phyloP scores from a whole-genome alignment of 352 stramenopile genomes.

The Phytophthora multivora region DNA sequence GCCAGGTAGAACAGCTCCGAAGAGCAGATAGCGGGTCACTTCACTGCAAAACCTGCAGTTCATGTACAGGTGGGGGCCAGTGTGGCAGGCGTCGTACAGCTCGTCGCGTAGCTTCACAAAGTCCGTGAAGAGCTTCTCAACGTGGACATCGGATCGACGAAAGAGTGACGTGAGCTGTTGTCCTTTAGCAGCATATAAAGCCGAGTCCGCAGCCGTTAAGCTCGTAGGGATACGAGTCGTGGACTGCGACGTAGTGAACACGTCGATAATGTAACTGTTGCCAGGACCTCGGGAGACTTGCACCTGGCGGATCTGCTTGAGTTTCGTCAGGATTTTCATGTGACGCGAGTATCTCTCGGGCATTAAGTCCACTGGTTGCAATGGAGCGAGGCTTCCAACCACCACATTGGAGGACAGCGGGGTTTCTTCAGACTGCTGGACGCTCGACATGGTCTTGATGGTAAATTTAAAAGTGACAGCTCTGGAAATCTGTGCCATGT shows the following conservation, averaged over 20 bases:
- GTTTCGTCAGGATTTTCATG: constrained; percentile 35
- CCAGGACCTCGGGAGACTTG: constrained; percentile 11
- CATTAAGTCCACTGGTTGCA: constrained; percentile 27
- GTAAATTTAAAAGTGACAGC: constrained; percentile 25
- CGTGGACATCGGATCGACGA: constrained; percentile 15
- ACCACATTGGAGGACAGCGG: constrained; percentile 5
- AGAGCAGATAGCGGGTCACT: constrained; percentile 44
- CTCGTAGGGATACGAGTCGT: constrained; percentile 33
- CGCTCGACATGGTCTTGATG: constrained; percentile 4
- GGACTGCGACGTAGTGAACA: constrained; percentile 33
- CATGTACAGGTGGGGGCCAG: constrained; percentile 23
- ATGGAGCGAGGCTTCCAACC: constrained; percentile 5
- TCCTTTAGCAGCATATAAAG: neutral
- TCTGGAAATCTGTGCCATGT: neutral
- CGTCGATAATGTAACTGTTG: constrained; percentile 27
- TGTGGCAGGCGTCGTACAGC: constrained; percentile 38
- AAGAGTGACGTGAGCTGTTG: constrained; percentile 7
- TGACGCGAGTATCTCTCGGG: constrained; percentile 36
- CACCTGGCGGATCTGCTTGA: constrained; percentile 33
- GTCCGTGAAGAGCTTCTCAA: constrained; percentile 36
- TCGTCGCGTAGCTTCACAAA: constrained; percentile 46
- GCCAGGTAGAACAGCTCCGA: constrained; percentile 29
- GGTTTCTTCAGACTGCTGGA: constrained; percentile 2
- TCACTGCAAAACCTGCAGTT: constrained; percentile 49
- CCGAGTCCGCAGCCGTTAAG: constrained; percentile 7